These are phyloP conservation scores for Loxodes magnus DNA, from an alignment of 73 alveolate genomes.

Conservation along the genomic window DNA sequence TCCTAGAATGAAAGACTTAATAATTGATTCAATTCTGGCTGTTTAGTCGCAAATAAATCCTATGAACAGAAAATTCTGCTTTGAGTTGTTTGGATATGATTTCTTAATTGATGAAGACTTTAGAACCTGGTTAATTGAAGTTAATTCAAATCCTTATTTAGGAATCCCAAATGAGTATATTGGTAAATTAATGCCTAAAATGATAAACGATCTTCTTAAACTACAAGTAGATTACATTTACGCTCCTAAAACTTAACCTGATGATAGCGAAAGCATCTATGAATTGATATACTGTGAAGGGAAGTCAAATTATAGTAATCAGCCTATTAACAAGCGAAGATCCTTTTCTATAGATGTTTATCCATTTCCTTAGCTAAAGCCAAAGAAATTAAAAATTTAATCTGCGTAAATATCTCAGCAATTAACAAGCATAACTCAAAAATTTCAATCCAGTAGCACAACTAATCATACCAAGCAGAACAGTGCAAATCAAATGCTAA, in stretches of 20 bases:
- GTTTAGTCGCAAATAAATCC: slow-evolving; percentile 51
- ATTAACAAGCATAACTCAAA: too few species aligned
- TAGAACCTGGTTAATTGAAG: slow-evolving; percentile 6
- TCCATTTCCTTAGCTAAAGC: too few species aligned
- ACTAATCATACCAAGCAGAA: too few species aligned
- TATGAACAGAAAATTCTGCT: slow-evolving; percentile 54
- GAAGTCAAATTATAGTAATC: slow-evolving; percentile 9
- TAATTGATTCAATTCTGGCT: slow-evolving; percentile 58
- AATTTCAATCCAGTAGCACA: too few species aligned
- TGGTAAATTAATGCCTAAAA: slow-evolving; percentile 62
- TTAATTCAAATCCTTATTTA: slow-evolving; percentile 30
- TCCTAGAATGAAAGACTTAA: slow-evolving; percentile 67
- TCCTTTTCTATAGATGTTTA: too few species aligned
- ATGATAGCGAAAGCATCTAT: slow-evolving; percentile 11
- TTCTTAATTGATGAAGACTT: neutral
- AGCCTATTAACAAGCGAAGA: too few species aligned
- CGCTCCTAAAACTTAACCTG: slow-evolving; percentile 2
- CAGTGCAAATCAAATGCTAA: too few species aligned
- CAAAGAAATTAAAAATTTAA: too few species aligned
- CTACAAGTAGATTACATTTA: slow-evolving; percentile 45
- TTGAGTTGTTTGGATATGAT: slow-evolving; percentile 46
- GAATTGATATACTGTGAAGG: slow-evolving; percentile 31
- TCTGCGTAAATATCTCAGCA: too few species aligned
- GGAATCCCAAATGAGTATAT: slow-evolving; percentile 59
- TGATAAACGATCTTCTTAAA: slow-evolving; percentile 76